Conservation (phyloP, 176 grass and related monocot genomes). For the Musa acuminata region DNA sequence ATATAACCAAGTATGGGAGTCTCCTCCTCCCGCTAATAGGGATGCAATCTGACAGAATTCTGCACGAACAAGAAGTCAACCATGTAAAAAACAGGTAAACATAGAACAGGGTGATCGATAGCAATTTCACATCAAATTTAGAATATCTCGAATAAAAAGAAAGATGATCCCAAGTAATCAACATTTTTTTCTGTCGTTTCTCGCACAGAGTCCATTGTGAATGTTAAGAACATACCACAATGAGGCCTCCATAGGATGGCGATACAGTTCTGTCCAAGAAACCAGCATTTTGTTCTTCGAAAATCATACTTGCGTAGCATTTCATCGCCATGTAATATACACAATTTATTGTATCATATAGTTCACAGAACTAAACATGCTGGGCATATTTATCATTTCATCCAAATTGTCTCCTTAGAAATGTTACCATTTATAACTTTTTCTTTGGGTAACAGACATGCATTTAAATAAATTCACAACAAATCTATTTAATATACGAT, state of each 20-base stretch:
- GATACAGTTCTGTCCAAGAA: background rate
- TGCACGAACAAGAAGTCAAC: slow-evolving; percentile 16
- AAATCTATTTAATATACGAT: too few relatives aligned
- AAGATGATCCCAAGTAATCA: background rate
- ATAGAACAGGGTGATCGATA: background rate
- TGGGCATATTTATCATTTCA: too few relatives aligned
- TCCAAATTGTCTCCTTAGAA: too few relatives aligned
- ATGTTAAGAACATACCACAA: background rate
- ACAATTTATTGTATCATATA: background rate
- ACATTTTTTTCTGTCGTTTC: background rate
- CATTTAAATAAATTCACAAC: too few relatives aligned
- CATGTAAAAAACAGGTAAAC: background rate
- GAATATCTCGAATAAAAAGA: background rate
- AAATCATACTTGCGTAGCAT: too few relatives aligned
- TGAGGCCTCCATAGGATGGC: background rate
- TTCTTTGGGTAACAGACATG: too few relatives aligned
- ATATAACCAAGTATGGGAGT: slow-evolving; percentile 59
- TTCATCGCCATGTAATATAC: too few relatives aligned
- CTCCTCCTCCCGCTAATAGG: slow-evolving; percentile 57
- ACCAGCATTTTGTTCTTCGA: background rate
- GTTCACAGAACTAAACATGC: background rate
- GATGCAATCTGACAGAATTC: slow-evolving; percentile 68
- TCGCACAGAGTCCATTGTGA: background rate
- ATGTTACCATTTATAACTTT: too few relatives aligned
- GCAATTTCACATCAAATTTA: background rate